A percentile compares a stretch with the other conserved stretches of the same genome.
Conservation (phyloP, 805 yeast genomes). For the Teunomyces stri region DNA sequence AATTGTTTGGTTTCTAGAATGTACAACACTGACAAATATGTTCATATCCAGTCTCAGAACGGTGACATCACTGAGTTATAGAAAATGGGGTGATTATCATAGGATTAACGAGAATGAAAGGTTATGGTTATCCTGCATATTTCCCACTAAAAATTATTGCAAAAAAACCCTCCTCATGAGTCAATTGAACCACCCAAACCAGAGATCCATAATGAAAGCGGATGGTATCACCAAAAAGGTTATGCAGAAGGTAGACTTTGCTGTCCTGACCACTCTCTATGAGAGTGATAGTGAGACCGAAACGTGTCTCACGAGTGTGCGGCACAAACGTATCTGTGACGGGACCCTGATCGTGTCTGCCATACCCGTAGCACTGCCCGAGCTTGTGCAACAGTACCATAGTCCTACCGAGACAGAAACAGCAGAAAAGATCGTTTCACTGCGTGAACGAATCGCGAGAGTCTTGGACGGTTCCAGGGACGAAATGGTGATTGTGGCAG, state of each 20-base stretch:
- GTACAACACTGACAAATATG: too few species aligned
- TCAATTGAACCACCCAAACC: neutral
- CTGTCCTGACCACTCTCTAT: neutral
- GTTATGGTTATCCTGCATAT: neutral
- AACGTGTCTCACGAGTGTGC: constrained; percentile 1
- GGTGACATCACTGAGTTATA: too few species aligned
- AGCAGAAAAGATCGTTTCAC: neutral
- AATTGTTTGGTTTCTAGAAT: too few species aligned
- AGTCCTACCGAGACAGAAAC: neutral
- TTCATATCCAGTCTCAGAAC: too few species aligned
- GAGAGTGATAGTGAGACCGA: neutral
- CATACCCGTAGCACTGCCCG: constrained; percentile 1
- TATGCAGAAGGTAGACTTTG: neutral
- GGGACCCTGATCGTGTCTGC: neutral
- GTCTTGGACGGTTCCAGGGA: neutral
- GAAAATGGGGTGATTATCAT: neutral
- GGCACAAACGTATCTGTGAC: neutral
- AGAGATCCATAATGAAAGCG: neutral
- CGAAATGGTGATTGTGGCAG: neutral
- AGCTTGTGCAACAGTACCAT: neutral
- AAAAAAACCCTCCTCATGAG: neutral
- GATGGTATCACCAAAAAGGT: neutral
- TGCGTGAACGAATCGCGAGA: constrained; percentile 16
- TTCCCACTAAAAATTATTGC: neutral
- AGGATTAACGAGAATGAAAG: neutral